These are phyloP conservation scores for Leccinum olivaceopallidum DNA, from an alignment of 768 basidiomycete species.

Conservation along the genomic window DNA sequence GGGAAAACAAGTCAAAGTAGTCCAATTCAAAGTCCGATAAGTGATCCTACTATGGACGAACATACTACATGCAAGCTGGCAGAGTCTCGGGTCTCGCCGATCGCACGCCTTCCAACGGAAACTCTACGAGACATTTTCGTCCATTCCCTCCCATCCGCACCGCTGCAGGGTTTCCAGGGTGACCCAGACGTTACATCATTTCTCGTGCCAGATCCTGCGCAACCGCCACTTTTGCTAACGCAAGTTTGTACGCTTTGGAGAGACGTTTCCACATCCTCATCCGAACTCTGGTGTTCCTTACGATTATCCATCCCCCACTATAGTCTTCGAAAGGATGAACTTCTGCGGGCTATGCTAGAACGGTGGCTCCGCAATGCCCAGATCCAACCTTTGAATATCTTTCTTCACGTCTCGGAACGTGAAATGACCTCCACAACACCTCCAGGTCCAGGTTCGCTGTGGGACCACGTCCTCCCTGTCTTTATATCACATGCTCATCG, in stretches of 20 bases:
- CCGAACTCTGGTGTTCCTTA: constrained; percentile 4
- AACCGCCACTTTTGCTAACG: neutral
- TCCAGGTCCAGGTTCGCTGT: neutral
- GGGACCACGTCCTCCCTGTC: neutral
- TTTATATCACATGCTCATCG: neutral
- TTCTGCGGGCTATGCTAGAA: neutral
- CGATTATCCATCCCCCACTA: neutral
- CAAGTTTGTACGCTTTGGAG: constrained; percentile 1
- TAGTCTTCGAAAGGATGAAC: neutral
- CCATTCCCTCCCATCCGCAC: neutral
- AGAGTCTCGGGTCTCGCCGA: neutral
- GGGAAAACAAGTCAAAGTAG: no score
- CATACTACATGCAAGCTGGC: neutral
- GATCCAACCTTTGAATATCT: neutral
- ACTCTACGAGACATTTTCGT: neutral
- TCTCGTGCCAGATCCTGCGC: neutral
- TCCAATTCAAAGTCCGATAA: no score
- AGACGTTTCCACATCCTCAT: neutral
- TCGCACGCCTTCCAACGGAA: neutral
- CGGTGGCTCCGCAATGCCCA: constrained; percentile 1
- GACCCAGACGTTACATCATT: neutral
- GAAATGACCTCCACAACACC: neutral
- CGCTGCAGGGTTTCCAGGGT: neutral
- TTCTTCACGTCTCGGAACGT: neutral
- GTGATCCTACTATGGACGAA: no score